Evolutionary conservation across 768 basidiomycete species (phyloP), one percentile per base, ranked within the genome.

Genomic region (Boletus subparvulus): DNA sequence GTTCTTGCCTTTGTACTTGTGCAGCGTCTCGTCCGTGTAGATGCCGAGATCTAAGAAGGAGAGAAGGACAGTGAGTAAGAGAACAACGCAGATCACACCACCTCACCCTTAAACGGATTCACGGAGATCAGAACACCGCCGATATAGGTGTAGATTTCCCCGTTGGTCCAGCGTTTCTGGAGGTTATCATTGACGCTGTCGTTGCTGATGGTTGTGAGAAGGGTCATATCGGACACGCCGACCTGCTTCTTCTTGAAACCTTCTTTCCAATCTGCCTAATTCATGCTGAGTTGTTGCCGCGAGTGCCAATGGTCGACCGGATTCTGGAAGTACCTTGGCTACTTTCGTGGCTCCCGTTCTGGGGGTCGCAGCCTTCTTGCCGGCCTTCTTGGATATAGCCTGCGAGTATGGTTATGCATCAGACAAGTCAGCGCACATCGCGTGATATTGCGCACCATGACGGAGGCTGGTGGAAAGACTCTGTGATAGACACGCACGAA

Each of bases 211-310:
- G 92, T 96, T 24, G 92, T 90, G 55, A 99, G 78, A 59, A 99
- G 78, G 10, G 97, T 99, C 97, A 99, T 99, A 80, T 99, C 97
- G 42, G 92, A 87, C 55, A 99, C 96, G 53, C 97, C 97, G 59
- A 95, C 88, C 74, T 92, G 89, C 77, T 98, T 98, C 87, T 98
- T 99, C 87, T 97, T 97, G 82, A 99, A 99, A 6, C 95, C 94
- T 69, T 98, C 96, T 75, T 96, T 96, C 96, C 96, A 99, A 72
- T 98, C 96, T 47, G 96, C 96, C 95, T 98, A 61, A 52, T 46
- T 42, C 30, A 41, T 21, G 21, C 7, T 55, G 46, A 54, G 58
- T 63, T 48, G 58, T 63, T 48, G 53, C 46, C 45, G 60, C 56
- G 41, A 36, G 39, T 57, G 39, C 39, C 41, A 47, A 32, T 9